These are phyloP conservation scores for Dichotomocladium elegans DNA, from an alignment of 371 early-diverging fungal species.

Conservation along the genomic window DNA sequence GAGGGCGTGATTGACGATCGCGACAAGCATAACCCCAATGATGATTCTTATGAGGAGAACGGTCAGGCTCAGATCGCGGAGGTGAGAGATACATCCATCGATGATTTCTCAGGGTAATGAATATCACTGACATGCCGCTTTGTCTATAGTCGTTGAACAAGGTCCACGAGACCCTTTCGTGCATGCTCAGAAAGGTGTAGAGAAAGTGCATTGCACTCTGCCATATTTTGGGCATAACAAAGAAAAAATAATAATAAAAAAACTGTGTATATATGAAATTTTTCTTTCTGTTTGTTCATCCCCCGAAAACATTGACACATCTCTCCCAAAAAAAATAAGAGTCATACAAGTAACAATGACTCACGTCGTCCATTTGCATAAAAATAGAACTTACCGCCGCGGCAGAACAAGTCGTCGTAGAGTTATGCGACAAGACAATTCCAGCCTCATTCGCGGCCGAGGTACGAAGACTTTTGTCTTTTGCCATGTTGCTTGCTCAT, in stretches of 20 bases:
- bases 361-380: background rate
- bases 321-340: background rate
- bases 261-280: too few species aligned
- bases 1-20: slow-evolving; percentile 18
- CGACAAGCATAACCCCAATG: slow-evolving; percentile 6
- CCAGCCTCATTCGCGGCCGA: background rate
- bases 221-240: too few species aligned
- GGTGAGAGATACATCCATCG: too few species aligned
- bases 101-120: too few species aligned
- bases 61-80: slow-evolving; percentile 37
- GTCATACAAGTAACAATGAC: background rate
- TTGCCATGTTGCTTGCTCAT: background rate
- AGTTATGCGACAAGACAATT: background rate
- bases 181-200: too few species aligned
- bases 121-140: too few species aligned
- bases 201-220: too few species aligned
- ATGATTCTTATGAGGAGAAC: slow-evolving; percentile 33
- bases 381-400: background rate
- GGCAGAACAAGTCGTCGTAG: background rate
- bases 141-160: slow-evolving; percentile 24
- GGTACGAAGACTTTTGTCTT: too few species aligned
- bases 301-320: background rate
- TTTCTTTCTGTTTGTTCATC: too few species aligned
- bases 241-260: slow-evolving; percentile 12
- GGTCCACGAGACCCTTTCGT: slow-evolving; percentile 25